Conservation (phyloP, 1,284 basidiomycete species). For the Cerrena zonata region DNA sequence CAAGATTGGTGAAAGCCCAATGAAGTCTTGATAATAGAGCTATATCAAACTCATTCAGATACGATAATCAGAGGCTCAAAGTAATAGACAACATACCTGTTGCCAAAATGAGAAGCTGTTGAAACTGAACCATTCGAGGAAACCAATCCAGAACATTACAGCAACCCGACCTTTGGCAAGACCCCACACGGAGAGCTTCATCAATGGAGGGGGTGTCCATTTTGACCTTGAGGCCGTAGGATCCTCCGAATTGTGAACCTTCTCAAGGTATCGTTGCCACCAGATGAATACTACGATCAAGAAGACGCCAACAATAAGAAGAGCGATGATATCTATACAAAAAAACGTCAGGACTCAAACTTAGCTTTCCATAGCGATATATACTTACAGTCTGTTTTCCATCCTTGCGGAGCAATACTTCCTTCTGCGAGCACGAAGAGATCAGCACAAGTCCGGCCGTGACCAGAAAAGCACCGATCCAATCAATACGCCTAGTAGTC, state of each 20-base stretch:
- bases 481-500: slow-evolving; percentile 55
- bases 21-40: slow-evolving; percentile 68
- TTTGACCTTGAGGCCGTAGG: slow-evolving; percentile 8
- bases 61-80: background rate
- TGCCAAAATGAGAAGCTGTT: slow-evolving; percentile 51
- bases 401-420: slow-evolving; percentile 61
- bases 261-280: slow-evolving; percentile 67
- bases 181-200: slow-evolving; percentile 66
- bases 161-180: slow-evolving; percentile 63
- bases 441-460: slow-evolving; percentile 74
- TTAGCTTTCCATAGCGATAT: background rate
- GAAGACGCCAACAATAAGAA: slow-evolving; percentile 60
- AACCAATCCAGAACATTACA: slow-evolving; percentile 61
- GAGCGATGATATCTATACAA: slow-evolving; percentile 42
- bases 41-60: slow-evolving; percentile 17
- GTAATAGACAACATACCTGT: slow-evolving; percentile 32
- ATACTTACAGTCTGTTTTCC: slow-evolving; percentile 43
- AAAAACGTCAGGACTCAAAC: background rate
- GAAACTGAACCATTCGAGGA: slow-evolving; percentile 68
- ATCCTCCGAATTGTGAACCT: slow-evolving; percentile 11
- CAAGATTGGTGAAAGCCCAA: slow-evolving; percentile 47
- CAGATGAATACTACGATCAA: slow-evolving; percentile 55
- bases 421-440: slow-evolving; percentile 78
- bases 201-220: slow-evolving; percentile 60
- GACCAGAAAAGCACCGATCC: slow-evolving; percentile 73